phyloP scores from a whole-genome alignment of 2,329 filamentous ascomycete species.

The Zymoseptoria brevis region DNA sequence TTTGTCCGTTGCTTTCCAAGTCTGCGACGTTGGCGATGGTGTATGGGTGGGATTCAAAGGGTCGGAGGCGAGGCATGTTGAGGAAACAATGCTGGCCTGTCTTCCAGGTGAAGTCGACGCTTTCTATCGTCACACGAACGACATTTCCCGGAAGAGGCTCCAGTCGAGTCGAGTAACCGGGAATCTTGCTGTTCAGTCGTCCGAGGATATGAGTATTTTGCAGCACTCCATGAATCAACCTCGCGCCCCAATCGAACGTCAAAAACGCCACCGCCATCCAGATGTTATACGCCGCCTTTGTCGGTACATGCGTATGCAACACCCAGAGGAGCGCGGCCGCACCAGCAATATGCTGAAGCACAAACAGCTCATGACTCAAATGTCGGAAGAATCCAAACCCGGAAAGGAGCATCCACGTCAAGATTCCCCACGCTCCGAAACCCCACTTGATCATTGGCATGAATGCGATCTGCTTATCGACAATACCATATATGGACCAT shows the following conservation, averaged over 20 bases:
- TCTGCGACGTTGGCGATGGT: constrained; percentile 40
- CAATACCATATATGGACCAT: constrained; percentile 46
- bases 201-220: constrained; percentile 22
- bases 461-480: constrained; percentile 40
- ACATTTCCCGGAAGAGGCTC: constrained; percentile 46
- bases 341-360: constrained; percentile 47
- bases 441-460: constrained; percentile 45
- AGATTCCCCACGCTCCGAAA: constrained; percentile 44
- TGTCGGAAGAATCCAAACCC: constrained; percentile 44
- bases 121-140: constrained; percentile 49
- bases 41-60: constrained; percentile 57
- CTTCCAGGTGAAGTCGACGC: constrained; percentile 50
- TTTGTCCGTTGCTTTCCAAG: constrained; percentile 32
- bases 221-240: constrained; percentile 20
- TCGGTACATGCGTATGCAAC: constrained; percentile 44
- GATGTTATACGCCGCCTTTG: constrained; percentile 24
- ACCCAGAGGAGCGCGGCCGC: constrained; percentile 41
- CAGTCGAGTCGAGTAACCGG: constrained; percentile 21
- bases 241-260: constrained; percentile 23
- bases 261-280: constrained; percentile 25
- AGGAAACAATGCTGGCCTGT: constrained; percentile 58
- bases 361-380: constrained; percentile 47
- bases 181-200: neutral
- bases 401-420: constrained; percentile 46
- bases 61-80: constrained; percentile 46